These are phyloP conservation scores for Lanmaoa rubissima DNA, from an alignment of 768 basidiomycete species.

Conservation along the genomic window DNA sequence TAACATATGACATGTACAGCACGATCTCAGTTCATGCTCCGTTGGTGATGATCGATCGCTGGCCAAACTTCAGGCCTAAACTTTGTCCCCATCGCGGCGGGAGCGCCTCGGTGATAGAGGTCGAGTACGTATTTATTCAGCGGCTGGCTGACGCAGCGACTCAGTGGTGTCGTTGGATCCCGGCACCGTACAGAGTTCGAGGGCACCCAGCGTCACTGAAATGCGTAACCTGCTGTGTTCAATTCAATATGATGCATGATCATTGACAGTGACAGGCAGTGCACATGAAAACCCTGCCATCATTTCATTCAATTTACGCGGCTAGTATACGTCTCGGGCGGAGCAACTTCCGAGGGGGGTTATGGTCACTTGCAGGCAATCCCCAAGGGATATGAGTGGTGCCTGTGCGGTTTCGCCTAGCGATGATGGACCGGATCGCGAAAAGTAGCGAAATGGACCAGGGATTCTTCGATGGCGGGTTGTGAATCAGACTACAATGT, in stretches of 20 bases:
- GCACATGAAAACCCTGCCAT: neutral
- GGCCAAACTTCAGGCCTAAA: neutral
- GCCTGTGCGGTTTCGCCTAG: no score
- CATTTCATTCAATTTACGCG: neutral
- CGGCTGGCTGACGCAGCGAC: neutral
- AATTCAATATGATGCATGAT: neutral
- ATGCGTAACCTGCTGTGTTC: neutral
- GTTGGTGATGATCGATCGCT: neutral
- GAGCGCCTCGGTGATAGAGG: neutral
- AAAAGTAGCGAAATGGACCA: no score
- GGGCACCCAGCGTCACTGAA: neutral
- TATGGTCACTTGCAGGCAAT: neutral
- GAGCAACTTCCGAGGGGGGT: no score
- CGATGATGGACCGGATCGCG: no score
- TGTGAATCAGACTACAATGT: no score
- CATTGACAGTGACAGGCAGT: slow-evolving; percentile 3
- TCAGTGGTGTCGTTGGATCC: neutral
- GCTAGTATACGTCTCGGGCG: neutral
- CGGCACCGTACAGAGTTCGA: neutral
- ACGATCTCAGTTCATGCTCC: neutral
- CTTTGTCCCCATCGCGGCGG: slow-evolving; percentile 1
- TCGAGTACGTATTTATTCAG: slow-evolving; percentile 4
- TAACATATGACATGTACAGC: neutral
- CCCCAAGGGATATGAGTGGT: neutral
- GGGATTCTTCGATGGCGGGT: no score